Percentiles rank a stretch among this genome's conserved stretches.
These are phyloP conservation scores for Viola pubescens DNA, from an alignment of 441 rosid species.

Conservation along the genomic window DNA sequence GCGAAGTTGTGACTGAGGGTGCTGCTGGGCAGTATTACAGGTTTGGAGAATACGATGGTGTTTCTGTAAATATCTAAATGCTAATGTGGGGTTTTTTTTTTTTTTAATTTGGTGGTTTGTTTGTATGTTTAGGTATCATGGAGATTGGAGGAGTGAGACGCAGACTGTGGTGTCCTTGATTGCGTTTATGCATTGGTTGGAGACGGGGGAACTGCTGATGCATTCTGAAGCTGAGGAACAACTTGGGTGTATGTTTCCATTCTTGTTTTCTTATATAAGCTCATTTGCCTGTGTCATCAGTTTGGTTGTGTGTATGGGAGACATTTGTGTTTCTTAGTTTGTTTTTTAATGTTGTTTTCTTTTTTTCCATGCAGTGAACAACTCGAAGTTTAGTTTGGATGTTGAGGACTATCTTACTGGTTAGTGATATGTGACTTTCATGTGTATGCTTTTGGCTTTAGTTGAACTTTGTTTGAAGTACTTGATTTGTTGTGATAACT, in stretches of 20 bases:
- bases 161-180: constrained; percentile 74
- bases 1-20: constrained; percentile 43
- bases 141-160: constrained; percentile 92
- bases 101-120: constrained; percentile 3
- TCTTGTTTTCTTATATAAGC: neutral
- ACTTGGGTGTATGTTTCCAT: constrained; percentile 63
- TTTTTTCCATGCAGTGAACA: constrained; percentile 46
- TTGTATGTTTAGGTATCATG: constrained; percentile 58
- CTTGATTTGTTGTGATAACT: neutral
- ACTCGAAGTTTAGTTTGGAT: constrained; percentile 62
- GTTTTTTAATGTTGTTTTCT: constrained; percentile 14
- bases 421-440: constrained; percentile 22
- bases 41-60: constrained; percentile 18
- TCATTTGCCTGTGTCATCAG: neutral
- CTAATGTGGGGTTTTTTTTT: neutral
- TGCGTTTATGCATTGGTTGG: constrained; percentile 86
- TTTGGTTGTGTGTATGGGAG: neutral
- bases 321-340: neutral
- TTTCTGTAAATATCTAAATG: neutral
- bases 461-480: neutral
- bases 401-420: constrained; percentile 88
- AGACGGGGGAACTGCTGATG: constrained; percentile 66
- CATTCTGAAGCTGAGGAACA: constrained; percentile 64
- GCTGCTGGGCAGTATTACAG: constrained; percentile 81
- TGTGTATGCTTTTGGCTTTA: neutral